Evolutionary conservation across 148 eudicot genomes (phyloP), one percentile per base, ranked within the genome.

Genomic region (Diospyros kaki): DNA sequence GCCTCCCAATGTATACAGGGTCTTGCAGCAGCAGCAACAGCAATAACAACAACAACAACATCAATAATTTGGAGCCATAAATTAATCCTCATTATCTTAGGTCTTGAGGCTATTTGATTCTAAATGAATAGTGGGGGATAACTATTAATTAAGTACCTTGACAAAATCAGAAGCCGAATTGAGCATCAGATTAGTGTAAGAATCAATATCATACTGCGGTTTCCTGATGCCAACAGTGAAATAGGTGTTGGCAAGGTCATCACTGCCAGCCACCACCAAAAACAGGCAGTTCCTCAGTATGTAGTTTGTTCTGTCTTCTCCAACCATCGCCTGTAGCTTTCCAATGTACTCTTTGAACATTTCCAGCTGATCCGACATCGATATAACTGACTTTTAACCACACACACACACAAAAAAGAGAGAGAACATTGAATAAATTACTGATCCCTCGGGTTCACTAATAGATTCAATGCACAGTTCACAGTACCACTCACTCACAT

Each of bases 221-320:
- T 40, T 81, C 66, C 79, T 63, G 9, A 70, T 39, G 10, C 81
- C 81, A 1, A 66, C 8, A 28, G 4, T 15, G 12, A 81, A 86
- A 42, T 86, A 86, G 54, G 84, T 86, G 18, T 73, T 83, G 17
- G 84, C 83, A 10, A 86, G 48, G 70, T 86, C 88, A 6, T 77
- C 64, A 41, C 75, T 83, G 1, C 86, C 86, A 2, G 77, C 69
- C 1, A 72, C 69, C 9, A 86, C 54, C 6, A 74, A 2, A 48
- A 4, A 67, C 1, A 86, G 0, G 68, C 83, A 81, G 48, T 78
- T 64, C 10, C 28, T 55, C 14, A 86, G 18, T 15, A 86, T 63
- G 62, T 55, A 60, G 6, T 71, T 18, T 42, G 88, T 73, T 74
- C 69, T 70, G 13, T 65, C 66, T 38, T 70, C 84, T 68, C 88